These are phyloP conservation scores for Teunomyces cretensis DNA, from an alignment of 805 yeast species.

Conservation along the genomic window DNA sequence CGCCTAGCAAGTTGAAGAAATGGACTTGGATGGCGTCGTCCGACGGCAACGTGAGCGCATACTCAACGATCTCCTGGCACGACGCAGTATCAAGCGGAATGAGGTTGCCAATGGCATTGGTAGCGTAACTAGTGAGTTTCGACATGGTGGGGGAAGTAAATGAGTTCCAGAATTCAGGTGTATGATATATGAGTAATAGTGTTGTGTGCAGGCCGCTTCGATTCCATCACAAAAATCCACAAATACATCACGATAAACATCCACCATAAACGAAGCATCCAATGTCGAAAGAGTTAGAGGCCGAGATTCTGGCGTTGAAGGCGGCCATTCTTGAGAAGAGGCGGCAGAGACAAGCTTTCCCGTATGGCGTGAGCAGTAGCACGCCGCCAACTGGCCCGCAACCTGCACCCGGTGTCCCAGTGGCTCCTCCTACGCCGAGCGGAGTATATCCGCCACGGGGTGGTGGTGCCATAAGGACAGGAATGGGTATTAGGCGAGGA, in stretches of 20 bases:
- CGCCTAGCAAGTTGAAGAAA: constrained; percentile 57
- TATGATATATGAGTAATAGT: background rate
- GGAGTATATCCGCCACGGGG: background rate
- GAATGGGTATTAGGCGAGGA: background rate
- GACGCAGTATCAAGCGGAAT: constrained; percentile 62
- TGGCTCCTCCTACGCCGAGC: background rate
- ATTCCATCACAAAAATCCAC: background rate
- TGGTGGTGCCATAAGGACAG: background rate
- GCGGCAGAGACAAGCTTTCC: background rate
- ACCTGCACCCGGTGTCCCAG: background rate
- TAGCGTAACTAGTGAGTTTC: constrained; percentile 25
- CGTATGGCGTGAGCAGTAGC: background rate
- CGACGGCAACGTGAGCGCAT: constrained; percentile 46
- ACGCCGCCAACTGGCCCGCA: background rate
- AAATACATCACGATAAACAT: background rate
- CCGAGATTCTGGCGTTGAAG: constrained; percentile 29
- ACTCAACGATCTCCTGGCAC: constrained; percentile 52
- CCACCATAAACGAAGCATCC: too few species aligned
- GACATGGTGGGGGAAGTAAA: background rate
- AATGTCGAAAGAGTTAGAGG: constrained; percentile 19
- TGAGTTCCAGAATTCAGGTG: background rate
- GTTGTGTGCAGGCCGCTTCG: background rate
- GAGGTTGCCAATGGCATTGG: constrained; percentile 30
- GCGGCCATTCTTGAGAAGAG: constrained; percentile 24
- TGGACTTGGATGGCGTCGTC: constrained; percentile 52